phyloP scores from a whole-genome alignment of 805 yeast genomes.

The Candida corydali region DNA sequence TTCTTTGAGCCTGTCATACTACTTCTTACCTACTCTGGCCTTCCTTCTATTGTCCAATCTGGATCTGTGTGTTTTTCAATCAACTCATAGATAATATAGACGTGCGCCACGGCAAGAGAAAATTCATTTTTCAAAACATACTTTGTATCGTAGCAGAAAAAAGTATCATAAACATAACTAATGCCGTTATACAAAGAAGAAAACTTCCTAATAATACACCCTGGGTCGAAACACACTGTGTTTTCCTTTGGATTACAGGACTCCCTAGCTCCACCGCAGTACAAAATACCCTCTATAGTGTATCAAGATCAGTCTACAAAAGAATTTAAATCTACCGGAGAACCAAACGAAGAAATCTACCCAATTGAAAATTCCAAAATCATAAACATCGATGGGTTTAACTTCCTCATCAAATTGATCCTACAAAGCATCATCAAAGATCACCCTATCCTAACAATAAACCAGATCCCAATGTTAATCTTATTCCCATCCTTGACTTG shows the following conservation, averaged over 20 bases:
- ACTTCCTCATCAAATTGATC: conserved; percentile 50
- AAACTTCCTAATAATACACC: conserved; percentile 56
- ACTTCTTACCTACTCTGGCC: no score
- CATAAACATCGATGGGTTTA: conserved; percentile 64
- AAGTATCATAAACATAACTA: not conserved
- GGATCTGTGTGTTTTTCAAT: no score
- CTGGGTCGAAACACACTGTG: conserved; percentile 72
- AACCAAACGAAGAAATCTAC: conserved; percentile 38
- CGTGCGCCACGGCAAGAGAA: no score
- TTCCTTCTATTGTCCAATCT: no score
- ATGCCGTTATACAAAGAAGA: conserved; percentile 47
- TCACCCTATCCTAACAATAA: conserved; percentile 45
- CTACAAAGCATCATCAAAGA: conserved; percentile 35
- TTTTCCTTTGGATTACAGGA: conserved; percentile 81
- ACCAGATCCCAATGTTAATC: conserved; percentile 68
- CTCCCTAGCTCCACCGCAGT: conserved; percentile 69
- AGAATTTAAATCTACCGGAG: conserved; percentile 36
- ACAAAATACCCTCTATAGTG: conserved; percentile 74
- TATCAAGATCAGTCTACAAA: conserved; percentile 40
- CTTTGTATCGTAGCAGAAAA: no score
- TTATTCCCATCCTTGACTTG: conserved; percentile 60
- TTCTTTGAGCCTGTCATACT: no score
- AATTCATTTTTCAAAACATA: not conserved
- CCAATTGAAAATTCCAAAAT: conserved; percentile 69
- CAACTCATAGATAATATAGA: no score